Conservation (phyloP, 148 eudicot genomes). For the Camellia lanceoleosa region DNA sequence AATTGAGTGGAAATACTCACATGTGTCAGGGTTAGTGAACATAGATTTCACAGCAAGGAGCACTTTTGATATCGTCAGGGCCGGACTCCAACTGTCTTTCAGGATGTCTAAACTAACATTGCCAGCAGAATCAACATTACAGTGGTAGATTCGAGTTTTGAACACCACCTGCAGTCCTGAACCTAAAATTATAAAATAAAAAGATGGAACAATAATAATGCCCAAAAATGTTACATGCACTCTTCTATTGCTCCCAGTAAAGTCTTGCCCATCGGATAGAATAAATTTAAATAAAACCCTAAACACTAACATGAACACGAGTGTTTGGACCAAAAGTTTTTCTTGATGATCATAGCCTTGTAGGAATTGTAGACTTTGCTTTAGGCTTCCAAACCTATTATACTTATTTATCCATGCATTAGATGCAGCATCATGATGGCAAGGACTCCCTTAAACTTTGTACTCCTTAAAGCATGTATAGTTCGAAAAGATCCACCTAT, state of each 20-base stretch:
- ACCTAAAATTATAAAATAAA: conserved; percentile 20
- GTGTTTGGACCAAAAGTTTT: too few relatives aligned
- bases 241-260: too few relatives aligned
- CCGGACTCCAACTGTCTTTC: conserved; percentile 94
- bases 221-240: neutral
- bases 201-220: neutral
- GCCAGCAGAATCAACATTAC: conserved; percentile 87
- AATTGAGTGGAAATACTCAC: conserved; percentile 42
- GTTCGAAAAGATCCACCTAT: neutral
- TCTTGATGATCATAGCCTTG: too few relatives aligned
- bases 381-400: neutral
- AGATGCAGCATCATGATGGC: neutral
- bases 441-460: neutral
- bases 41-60: conserved; percentile 66
- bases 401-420: too few relatives aligned
- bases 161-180: conserved; percentile 73
- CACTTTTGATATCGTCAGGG: conserved; percentile 80
- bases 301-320: too few relatives aligned
- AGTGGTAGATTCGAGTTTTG: conserved; percentile 86
- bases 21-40: conserved; percentile 66
- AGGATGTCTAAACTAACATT: conserved; percentile 68
- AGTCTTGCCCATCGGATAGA: too few relatives aligned
- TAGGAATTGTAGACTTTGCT: neutral
- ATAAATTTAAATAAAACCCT: too few relatives aligned
- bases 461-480: neutral